phyloP scores from a whole-genome alignment of 2,329 filamentous ascomycete genomes.

The Mycosphaerella sp. region DNA sequence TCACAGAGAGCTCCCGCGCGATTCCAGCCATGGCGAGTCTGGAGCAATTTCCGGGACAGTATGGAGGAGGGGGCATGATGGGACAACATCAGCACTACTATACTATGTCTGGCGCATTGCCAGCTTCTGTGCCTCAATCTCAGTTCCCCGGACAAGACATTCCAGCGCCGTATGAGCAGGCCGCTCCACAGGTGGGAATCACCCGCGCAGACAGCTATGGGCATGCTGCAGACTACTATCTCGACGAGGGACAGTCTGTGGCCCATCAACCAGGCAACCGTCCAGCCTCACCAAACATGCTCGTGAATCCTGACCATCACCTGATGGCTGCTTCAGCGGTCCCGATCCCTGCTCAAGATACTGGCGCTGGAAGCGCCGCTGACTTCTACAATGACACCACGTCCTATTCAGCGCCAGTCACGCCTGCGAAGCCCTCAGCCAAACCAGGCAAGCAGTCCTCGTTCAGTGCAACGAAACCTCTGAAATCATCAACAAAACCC shows the following conservation, averaged over 20 bases:
- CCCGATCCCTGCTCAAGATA: constrained; percentile 52
- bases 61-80: constrained; percentile 20
- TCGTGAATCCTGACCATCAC: constrained; percentile 51
- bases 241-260: constrained; percentile 56
- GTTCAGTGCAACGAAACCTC: constrained; percentile 19
- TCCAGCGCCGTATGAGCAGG: constrained; percentile 30
- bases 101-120: constrained; percentile 30
- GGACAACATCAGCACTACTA: constrained; percentile 15
- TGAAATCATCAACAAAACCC: constrained; percentile 15
- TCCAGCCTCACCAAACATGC: constrained; percentile 46
- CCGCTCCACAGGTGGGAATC: constrained; percentile 14
- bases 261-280: constrained; percentile 54
- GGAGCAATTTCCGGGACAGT: constrained; percentile 31
- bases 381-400: constrained; percentile 45
- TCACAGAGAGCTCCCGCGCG: constrained; percentile 20
- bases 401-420: constrained; percentile 15
- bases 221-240: constrained; percentile 56
- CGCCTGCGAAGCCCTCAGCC: constrained; percentile 25
- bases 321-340: constrained; percentile 48
- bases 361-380: constrained; percentile 53
- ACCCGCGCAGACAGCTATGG: constrained; percentile 40
- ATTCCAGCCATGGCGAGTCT: constrained; percentile 29
- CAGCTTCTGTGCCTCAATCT: constrained; percentile 22
- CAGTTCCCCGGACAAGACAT: constrained; percentile 57
- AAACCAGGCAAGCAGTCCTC: constrained; percentile 31